Conservation (phyloP, 2,329 filamentous ascomycete genomes). For the Fusarium agapanthi region DNA sequence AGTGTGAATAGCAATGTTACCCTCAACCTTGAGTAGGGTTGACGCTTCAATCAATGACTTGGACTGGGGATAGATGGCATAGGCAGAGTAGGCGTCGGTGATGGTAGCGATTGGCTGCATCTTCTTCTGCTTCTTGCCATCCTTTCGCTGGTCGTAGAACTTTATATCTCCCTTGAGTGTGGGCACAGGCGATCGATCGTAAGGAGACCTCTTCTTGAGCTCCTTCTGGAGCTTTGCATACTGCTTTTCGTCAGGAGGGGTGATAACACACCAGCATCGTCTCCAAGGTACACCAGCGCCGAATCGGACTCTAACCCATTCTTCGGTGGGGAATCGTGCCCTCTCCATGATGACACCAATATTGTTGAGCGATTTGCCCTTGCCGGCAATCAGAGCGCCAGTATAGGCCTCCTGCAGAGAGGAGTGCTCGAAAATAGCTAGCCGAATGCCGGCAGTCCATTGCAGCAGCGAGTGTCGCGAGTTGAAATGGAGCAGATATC, state of each 20-base stretch:
- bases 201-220: conserved; percentile 81
- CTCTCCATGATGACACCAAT: conserved; percentile 90
- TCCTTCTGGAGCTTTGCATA: conserved; percentile 84
- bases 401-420: conserved; percentile 97
- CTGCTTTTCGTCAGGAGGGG: conserved; percentile 93
- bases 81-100: conserved; percentile 88
- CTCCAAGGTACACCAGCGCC: conserved; percentile 96
- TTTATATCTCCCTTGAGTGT: conserved; percentile 87
- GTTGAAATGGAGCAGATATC: conserved; percentile 96
- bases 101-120: conserved; percentile 89
- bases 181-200: conserved; percentile 75
- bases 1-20: conserved; percentile 86
- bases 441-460: conserved; percentile 93
- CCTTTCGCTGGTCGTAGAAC: conserved; percentile 84
- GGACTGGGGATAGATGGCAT: conserved; percentile 94
- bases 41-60: conserved; percentile 95
- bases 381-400: conserved; percentile 92
- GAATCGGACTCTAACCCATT: conserved; percentile 95
- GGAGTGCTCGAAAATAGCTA: conserved; percentile 93
- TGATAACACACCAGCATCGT: conserved; percentile 95
- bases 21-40: conserved; percentile 92
- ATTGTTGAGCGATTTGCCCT: conserved; percentile 88
- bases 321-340: conserved; percentile 78
- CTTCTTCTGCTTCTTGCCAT: conserved; percentile 90
- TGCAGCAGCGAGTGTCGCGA: conserved; percentile 91